Evolutionary conservation across 2,329 filamentous ascomycete species (phyloP), one percentile per base, ranked within the genome.

Genomic region (Macroventuria anomochaeta): DNA sequence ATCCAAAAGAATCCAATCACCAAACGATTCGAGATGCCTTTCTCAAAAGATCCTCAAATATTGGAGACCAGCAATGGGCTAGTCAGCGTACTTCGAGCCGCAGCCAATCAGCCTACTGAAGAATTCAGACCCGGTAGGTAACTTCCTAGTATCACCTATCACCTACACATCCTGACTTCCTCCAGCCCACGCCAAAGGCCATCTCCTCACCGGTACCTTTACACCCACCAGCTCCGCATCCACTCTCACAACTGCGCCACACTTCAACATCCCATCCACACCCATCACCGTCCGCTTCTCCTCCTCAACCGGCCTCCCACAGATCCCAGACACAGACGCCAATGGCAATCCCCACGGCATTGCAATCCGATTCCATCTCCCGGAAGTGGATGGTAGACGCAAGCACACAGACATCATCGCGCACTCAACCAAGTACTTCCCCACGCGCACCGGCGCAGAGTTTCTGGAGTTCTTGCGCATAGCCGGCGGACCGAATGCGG

Each of bases 381-480:
- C 77, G 3, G 64, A 69, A 3, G 51, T 69, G 17, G 74, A 68
- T 65, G 31, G 76, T 69, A 41, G 69, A 64, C 62, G 77, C 12
- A 67, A 75, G 17, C 83, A 86, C 68, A 85, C 83, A 1, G 83
- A 86, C 62, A 81, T 86, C 59, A 72, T 86, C 43, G 69, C 76
- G 0, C 83, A 85, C 68, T 81, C 77, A 1, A 81, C 79, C 1
- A 74, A 78, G 2, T 78, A 75, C 65, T 85, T 85, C 68, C 83
- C 83, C 0, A 77, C 76, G 0, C 73, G 77, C 29, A 83, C 80
- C 0, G 82, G 82, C 12, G 81, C 76, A 12, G 80, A 79, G n/a
- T 82, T 84, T 39, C 75, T 84, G 1, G 74, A 75, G 7, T 75
- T 85, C 42, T 72, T 85, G 26, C 59, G 65, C n/a, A 77, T 80